Conservation (phyloP, 2,329 filamentous ascomycete genomes). For the Chaetomium sp. region DNA sequence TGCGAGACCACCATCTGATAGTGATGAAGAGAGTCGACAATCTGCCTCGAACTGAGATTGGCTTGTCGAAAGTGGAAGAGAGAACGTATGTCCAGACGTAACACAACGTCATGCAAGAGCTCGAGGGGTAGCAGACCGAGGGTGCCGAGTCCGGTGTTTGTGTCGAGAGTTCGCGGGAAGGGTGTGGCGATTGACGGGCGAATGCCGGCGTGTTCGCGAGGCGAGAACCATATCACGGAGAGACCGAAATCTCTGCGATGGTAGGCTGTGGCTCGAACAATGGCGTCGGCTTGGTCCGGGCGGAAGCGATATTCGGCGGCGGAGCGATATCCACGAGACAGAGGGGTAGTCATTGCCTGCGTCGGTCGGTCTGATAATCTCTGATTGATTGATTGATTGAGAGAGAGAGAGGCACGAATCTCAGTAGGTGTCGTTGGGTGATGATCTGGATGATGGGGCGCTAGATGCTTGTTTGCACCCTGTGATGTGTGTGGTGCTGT, state of each 20-base stretch:
- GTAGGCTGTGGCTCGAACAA: slow-evolving; percentile 26
- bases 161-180: slow-evolving; percentile 21
- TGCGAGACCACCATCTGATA: slow-evolving; percentile 23
- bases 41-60: slow-evolving; percentile 22
- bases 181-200: slow-evolving; percentile 26
- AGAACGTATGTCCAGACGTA: slow-evolving; percentile 28
- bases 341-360: not conserved
- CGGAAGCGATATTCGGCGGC: slow-evolving; percentile 19
- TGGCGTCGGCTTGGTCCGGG: slow-evolving; percentile 26
- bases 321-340: slow-evolving; percentile 15
- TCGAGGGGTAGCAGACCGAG: slow-evolving; percentile 29
- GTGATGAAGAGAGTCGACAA: slow-evolving; percentile 22
- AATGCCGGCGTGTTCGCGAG: slow-evolving; percentile 25
- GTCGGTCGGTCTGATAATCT: not conserved
- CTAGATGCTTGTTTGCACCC: not conserved
- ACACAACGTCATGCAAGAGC: slow-evolving; percentile 26
- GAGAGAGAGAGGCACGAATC: not conserved
- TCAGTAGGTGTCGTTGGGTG: not conserved
- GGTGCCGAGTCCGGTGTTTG: slow-evolving; percentile 23
- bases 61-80: slow-evolving; percentile 29
- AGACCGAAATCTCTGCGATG: slow-evolving; percentile 26
- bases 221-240: slow-evolving; percentile 30
- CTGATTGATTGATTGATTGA: not conserved
- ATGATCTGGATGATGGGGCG: not conserved
- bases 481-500: not conserved